A percentile compares a stretch with the other conserved stretches of the same genome.
These are phyloP conservation scores for Mycocentrospora acerina DNA, from an alignment of 2,329 filamentous ascomycete species.

Conservation along the genomic window DNA sequence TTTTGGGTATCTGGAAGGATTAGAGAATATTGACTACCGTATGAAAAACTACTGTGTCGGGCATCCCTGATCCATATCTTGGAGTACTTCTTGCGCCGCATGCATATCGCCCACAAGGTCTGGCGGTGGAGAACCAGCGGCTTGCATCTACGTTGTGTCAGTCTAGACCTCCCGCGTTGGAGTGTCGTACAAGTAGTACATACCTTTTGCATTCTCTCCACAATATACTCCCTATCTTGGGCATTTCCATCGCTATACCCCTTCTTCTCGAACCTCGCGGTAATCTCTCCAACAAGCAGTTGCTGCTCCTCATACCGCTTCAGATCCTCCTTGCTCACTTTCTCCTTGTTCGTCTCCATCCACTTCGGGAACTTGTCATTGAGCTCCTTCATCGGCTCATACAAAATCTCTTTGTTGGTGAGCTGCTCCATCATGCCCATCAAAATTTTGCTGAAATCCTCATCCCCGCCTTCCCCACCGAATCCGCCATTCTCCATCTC, in stretches of 20 bases:
- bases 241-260: constrained; percentile 81
- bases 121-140: constrained; percentile 81
- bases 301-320: constrained; percentile 81
- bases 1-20: constrained; percentile 27
- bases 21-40: constrained; percentile 2
- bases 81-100: constrained; percentile 69
- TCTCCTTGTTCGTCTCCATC: constrained; percentile 75
- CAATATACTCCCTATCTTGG: constrained; percentile 84
- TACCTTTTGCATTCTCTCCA: constrained; percentile 97
- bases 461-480: constrained; percentile 61
- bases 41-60: constrained; percentile 56
- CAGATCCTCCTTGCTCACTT: constrained; percentile 67
- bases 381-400: constrained; percentile 98
- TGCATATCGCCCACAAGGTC: constrained; percentile 91
- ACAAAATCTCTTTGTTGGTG: constrained; percentile 96
- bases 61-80: constrained; percentile 61
- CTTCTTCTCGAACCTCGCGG: constrained; percentile 79
- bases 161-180: background rate
- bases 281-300: constrained; percentile 78
- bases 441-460: constrained; percentile 91
- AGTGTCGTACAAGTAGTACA: constrained; percentile 3
- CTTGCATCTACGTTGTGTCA: constrained; percentile 77
- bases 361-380: constrained; percentile 89
- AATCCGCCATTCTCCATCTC: constrained; percentile 71
- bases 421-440: constrained; percentile 99